Evolutionary conservation across 345 rosid genomes (phyloP), one percentile per base, ranked within the genome.

Genomic region (Rhizophora apiculata): DNA sequence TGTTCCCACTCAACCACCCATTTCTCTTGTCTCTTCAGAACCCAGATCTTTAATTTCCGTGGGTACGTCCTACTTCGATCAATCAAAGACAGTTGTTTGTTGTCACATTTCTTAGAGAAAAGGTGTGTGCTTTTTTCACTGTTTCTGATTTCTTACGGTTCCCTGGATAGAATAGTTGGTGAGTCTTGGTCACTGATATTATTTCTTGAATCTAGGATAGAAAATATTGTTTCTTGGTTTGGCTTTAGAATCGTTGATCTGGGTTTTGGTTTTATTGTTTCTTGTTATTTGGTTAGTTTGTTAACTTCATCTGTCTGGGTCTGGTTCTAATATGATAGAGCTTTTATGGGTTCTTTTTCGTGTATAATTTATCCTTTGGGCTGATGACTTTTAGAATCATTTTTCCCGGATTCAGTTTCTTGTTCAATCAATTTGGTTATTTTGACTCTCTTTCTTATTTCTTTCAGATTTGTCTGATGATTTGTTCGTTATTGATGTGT

Each of bases 11-110:
- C 22, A 62, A 62, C 72, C 8, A 7, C 10, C 65, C 57, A 5
- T 71, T 10, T 27, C 26, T 62, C 20, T 43, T 16, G 3, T 43
- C 43, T 27, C 64, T 68, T 3, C 74, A 30, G 18, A 11, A 32
- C 73, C 63, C 82, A 77, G 72, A 75, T 79, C 81, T 62, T 59
- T 46, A 48, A 68, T 76, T 51, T 62, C 27, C n/a, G 66, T 48
- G 67, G 67, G 37, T 64, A 57, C 6, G 32, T 16, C 21, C 49
- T 58, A 22, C 20, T 9, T 63, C 36, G 24, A 65, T 65, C 22
- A 48, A 51, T 73, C 58, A 10, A 18, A 10, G 60, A 15, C 29
- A 10, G 1, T 27, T 56, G 60, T 56, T 13, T 3, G 49, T 43
- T 3, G 19, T 43, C 16, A 56, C 54, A 49, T 22, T 64, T 30